Base-by-base conservation (phyloP, 257 asterid species). In the Cinchona pubescens region DNA sequence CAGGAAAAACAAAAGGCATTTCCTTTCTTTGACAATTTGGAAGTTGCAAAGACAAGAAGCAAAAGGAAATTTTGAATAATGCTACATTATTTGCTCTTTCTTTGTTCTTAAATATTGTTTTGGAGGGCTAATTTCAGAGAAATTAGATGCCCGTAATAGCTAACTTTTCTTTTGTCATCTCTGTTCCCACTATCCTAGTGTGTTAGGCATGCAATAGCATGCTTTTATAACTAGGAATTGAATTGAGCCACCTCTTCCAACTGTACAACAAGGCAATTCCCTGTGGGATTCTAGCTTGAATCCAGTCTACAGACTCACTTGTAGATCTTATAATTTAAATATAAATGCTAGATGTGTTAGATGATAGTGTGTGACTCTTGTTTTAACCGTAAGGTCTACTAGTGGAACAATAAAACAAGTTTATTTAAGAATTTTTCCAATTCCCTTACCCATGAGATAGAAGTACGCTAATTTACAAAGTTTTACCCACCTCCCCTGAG, bases 151-250 rank as follows among this genome's bases (percentile, higher is more conserved):
- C 32, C 48, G 19, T 34, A 53, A 51, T 1, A 51, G 53, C 64
- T 51, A 43, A 18, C 55, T 12, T 70, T 70, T 32, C 62, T 18
- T 37, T n/a, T n/a, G n/a, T 29, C 23, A 38, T 15, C 16, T 29
- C 48, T 30, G 49, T 35, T 55, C 27, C 25, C 53, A 53, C 67
- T 49, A 29, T 38, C 27, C 35, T 38, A 51, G 25, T 2, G 13
- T 42, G 69, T 66, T 77, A 48, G 27, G 58, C 53, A 69, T 70
- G 72, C 56, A 76, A 35, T 67, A 56, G 76, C 76, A 69, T 69
- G 32, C 67, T 55, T 37, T 77, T 27, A 70, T 37, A 71, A 49
- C 43, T 49, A 64, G 12, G 66, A 76, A 76, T 32, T 21, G 66
- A 76, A 76, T 32, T 21, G 9, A 76, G 18, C 35, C 30, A 49